Evolutionary conservation across 2,329 filamentous ascomycete species (phyloP).

Genomic region (Ilyonectria sp.): DNA sequence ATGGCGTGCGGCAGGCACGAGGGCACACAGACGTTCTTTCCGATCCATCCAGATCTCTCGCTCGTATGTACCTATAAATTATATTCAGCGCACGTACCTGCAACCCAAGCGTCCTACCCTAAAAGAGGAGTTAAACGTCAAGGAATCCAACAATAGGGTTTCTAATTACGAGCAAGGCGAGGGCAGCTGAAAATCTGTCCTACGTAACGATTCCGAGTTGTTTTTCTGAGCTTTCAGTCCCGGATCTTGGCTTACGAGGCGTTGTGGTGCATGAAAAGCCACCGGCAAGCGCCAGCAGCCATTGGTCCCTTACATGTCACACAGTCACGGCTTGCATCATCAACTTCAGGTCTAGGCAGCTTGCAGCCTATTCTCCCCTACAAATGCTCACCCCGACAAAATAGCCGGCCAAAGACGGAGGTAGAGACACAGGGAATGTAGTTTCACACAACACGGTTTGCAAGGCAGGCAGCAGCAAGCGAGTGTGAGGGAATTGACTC

Average conservation of each 20-base stretch:
- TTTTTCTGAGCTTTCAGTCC: slow-evolving; percentile 7
- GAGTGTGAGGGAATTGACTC: slow-evolving; percentile 21
- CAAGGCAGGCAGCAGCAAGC: slow-evolving; percentile 4
- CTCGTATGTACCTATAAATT: slow-evolving; percentile 8
- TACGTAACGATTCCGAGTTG: neutral
- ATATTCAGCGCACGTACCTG: neutral
- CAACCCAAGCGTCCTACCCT: neutral
- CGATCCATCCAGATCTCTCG: slow-evolving; percentile 23
- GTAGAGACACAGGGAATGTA: neutral
- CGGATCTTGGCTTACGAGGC: slow-evolving; percentile 14
- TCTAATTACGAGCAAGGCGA: slow-evolving; percentile 11
- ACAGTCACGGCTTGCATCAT: slow-evolving; percentile 22
- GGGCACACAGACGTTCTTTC: slow-evolving; percentile 4
- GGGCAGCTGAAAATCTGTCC: slow-evolving; percentile 4
- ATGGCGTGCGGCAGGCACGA: slow-evolving; percentile 5
- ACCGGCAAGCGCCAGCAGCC: slow-evolving; percentile 5
- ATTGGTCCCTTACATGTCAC: slow-evolving; percentile 22
- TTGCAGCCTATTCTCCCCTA: neutral
- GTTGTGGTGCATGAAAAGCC: slow-evolving; percentile 23
- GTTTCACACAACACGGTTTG: slow-evolving; percentile 4
- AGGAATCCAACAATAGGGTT: slow-evolving; percentile 8
- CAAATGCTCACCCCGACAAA: neutral
- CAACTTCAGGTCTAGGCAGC: slow-evolving; percentile 15
- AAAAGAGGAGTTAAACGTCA: neutral
- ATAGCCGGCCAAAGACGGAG: slow-evolving; percentile 7